Percentiles rank a stretch among this genome's conserved stretches.
These are phyloP conservation scores for Rhodamnia rubescens DNA, from an alignment of 345 rosid species.

Conservation along the genomic window DNA sequence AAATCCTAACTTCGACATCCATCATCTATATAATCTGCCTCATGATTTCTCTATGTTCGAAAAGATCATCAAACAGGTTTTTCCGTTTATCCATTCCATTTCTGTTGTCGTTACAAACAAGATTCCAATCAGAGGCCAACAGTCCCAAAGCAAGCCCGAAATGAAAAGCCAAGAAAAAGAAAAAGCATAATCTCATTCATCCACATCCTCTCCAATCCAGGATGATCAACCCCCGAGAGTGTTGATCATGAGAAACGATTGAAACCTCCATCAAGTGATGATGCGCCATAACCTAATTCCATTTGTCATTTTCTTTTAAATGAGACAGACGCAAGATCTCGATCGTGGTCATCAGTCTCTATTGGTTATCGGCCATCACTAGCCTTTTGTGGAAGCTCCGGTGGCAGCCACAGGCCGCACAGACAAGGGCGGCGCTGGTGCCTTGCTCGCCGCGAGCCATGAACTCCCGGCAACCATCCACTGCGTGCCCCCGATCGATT, in stretches of 20 bases:
- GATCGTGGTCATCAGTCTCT: background rate
- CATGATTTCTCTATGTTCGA: background rate
- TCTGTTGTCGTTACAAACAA: background rate
- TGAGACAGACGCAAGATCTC: background rate
- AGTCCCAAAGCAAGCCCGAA: background rate
- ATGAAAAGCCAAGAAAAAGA: background rate
- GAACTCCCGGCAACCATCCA: slow-evolving; percentile 9
- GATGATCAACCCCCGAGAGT: background rate
- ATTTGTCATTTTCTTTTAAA: background rate
- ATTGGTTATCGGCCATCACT: background rate
- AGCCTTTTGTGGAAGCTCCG: slow-evolving; percentile 2
- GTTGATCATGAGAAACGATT: background rate
- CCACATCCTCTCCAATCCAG: background rate
- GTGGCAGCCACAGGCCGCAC: slow-evolving; percentile 10
- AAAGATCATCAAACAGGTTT: background rate
- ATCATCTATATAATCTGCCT: background rate
- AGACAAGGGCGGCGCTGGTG: background rate
- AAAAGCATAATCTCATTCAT: background rate
- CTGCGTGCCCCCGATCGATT: slow-evolving; percentile 7
- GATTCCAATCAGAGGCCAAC: background rate
- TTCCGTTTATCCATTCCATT: background rate
- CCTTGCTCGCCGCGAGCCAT: background rate
- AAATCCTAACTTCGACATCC: background rate
- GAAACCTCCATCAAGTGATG: background rate
- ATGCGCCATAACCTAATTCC: background rate